A percentile compares a stretch with the other conserved stretches of the same genome.
phyloP scores from a whole-genome alignment of 139 green algal genomes.

The Micractinium sp. region DNA sequence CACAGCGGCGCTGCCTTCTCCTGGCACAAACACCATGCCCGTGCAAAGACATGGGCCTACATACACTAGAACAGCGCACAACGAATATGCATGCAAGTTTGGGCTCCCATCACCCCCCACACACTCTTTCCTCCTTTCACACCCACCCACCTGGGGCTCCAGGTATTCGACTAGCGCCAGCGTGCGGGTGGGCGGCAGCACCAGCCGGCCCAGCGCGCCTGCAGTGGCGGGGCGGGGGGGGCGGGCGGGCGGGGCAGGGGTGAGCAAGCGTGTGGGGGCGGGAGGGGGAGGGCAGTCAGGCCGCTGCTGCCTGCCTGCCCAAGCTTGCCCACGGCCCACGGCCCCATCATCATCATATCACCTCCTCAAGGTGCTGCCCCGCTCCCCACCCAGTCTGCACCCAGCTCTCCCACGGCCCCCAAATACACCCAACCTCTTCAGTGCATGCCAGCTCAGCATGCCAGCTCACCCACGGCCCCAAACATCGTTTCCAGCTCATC shows the following conservation, averaged over 20 bases:
- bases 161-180: slow-evolving; percentile 92
- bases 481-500: slow-evolving; percentile 79
- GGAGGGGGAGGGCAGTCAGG: background rate
- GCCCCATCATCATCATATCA: no score
- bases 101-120: no score
- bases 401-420: background rate
- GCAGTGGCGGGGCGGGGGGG: background rate
- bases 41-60: no score
- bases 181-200: slow-evolving; percentile 86
- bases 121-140: no score
- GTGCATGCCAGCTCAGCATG: background rate
- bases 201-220: slow-evolving; percentile 72
- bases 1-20: background rate
- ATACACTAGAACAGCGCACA: no score
- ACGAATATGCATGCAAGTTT: no score
- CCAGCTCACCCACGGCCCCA: slow-evolving; percentile 40
- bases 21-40: background rate
- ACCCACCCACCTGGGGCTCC: slow-evolving; percentile 67
- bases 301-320: background rate
- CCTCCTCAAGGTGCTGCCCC: no score
- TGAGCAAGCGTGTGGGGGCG: background rate
- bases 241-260: background rate
- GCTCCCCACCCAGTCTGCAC: background rate
- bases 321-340: no score
- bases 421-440: background rate